Evolutionary conservation across 805 yeast species (phyloP), one percentile per base, ranked within the genome.

Genomic region (Spathaspora girioi): DNA sequence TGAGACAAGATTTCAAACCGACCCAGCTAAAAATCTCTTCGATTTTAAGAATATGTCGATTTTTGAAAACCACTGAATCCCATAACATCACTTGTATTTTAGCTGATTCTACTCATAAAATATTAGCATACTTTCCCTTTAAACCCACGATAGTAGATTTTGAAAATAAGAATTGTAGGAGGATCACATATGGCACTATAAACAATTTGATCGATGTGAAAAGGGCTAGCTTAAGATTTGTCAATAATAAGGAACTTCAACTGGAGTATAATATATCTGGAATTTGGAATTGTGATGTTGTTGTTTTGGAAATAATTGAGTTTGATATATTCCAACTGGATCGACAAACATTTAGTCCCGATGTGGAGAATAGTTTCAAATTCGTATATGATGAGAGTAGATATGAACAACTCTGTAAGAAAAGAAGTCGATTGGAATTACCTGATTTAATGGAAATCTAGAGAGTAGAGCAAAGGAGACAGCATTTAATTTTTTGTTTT

Each of bases 291-390:
- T 47, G 55, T 27, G 64, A 63, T 45, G 42, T 66, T 2, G 59
- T 63, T 0, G 59, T 64, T n/a, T 49, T 73, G 17, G 69, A 70
- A 41, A 58, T 73, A 2, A 29, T 50, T 3, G 69, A 65, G 14
- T 60, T 73, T 23, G 64, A 62, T 1, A 54, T 71, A 17, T 70
- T 69, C 43, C 66, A 63, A 47, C 56, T 72, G 45, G 74, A 72
- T 50, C 71, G 65, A 50, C 52, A 62, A 44, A 17, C 31, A 11
- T 61, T 69, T 32, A 55, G 57, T 20, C 47, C 48, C 43, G 19
- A 26, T 17, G 27, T 57, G 23, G 70, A 69, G 26, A 62, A 57
- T 1, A 41, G 42, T 6, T 56, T 69, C 14, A 49, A 40, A 26
- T 63, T 64, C 38, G 52, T 70, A 0, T 69, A 70, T 52, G 60